A percentile compares a stretch with the other conserved stretches of the same genome.
Evolutionary conservation across 225 moss, liverwort and hornwort genomes (phyloP).

Genomic region (Thuidium tamariscinum): DNA sequence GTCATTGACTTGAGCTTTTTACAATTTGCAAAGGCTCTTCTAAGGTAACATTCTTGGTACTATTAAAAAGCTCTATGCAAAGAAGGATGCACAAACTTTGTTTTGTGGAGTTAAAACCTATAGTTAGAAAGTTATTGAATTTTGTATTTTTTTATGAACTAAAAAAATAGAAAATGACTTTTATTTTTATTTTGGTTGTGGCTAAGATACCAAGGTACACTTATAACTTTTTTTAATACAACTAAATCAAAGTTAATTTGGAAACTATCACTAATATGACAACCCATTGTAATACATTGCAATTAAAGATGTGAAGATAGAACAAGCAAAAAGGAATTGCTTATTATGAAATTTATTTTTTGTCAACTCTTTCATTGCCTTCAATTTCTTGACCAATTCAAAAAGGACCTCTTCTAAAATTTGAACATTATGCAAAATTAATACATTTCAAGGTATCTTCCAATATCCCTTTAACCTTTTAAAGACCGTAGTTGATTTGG

Average conservation of each 20-base stretch:
- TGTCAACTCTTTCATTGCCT: neutral
- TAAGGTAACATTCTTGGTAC: too few relatives aligned
- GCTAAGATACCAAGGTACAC: too few relatives aligned
- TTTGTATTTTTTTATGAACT: too few relatives aligned
- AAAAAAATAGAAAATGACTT: too few relatives aligned
- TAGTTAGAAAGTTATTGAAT: too few relatives aligned
- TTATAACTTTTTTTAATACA: too few relatives aligned
- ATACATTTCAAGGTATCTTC: neutral
- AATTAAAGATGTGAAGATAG: neutral
- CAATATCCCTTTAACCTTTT: neutral
- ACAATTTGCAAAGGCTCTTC: neutral
- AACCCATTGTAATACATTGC: neutral
- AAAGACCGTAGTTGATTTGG: too few relatives aligned
- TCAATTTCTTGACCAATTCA: neutral
- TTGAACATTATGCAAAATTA: neutral
- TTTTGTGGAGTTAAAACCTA: too few relatives aligned
- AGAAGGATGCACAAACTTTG: too few relatives aligned
- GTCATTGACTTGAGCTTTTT: neutral
- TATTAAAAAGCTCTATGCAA: too few relatives aligned
- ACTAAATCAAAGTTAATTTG: neutral
- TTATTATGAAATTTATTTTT: neutral
- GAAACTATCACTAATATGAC: neutral
- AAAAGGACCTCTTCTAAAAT: neutral
- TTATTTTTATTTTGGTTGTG: too few relatives aligned
- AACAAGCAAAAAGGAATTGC: neutral